Conservation (phyloP, 129 eudicot species). For the Helianthus annuus region DNA sequence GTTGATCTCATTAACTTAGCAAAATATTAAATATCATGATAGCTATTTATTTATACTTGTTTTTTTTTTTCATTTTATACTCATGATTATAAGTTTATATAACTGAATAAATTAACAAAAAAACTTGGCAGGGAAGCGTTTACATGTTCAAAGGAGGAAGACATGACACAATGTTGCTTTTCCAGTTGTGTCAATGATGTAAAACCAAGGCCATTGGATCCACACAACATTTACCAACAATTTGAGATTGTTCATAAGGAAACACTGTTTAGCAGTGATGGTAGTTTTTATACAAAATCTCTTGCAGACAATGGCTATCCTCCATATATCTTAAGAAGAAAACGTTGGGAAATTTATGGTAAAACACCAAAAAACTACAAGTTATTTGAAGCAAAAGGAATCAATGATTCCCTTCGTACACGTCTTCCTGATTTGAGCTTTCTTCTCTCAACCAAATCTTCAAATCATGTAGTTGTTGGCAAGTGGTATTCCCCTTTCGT, state of each 20-base stretch:
- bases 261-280: slow-evolving; percentile 12
- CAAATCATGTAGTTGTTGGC: slow-evolving; percentile 48
- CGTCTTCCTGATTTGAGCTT: slow-evolving; percentile 46
- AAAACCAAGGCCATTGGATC: slow-evolving; percentile 65
- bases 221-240: slow-evolving; percentile 55
- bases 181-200: slow-evolving; percentile 40
- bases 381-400: slow-evolving; percentile 53
- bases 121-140: slow-evolving; percentile 47
- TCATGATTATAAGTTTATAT: no score
- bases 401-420: slow-evolving; percentile 48
- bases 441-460: slow-evolving; percentile 30
- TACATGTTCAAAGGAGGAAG: slow-evolving; percentile 67
- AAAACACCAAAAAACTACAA: slow-evolving; percentile 46
- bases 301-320: slow-evolving; percentile 57
- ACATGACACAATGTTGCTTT: slow-evolving; percentile 55
- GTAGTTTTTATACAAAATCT: slow-evolving; percentile 49
- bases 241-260: slow-evolving; percentile 37
- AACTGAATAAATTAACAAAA: neutral
- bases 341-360: slow-evolving; percentile 44
- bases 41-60: no score
- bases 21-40: no score
- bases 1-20: no score
- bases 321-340: slow-evolving; percentile 51
- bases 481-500: slow-evolving; percentile 83
- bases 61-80: no score